Evolutionary conservation across 805 yeast species (phyloP).

Genomic region (Saccharomycopsis sp.): DNA sequence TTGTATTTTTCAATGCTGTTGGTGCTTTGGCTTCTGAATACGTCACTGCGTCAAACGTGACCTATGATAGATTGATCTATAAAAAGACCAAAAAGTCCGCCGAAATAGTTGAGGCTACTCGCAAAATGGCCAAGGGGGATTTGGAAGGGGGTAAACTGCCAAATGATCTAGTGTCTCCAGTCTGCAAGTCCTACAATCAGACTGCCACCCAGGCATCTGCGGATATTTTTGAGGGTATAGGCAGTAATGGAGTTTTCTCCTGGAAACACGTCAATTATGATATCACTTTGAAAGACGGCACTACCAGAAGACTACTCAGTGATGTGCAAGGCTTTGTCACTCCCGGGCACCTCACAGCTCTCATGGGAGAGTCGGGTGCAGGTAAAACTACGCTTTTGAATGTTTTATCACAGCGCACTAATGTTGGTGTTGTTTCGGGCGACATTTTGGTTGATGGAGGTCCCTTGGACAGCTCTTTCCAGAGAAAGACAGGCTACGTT

Average conservation of each 20-base stretch:
- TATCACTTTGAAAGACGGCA: slow-evolving; percentile 24
- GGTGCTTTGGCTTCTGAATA: slow-evolving; percentile 22
- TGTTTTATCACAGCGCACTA: slow-evolving; percentile 43
- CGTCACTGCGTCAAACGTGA: slow-evolving; percentile 8
- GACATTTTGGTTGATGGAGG: slow-evolving; percentile 50
- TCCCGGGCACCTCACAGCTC: slow-evolving; percentile 53
- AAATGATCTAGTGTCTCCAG: neutral
- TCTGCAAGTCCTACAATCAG: neutral
- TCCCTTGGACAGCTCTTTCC: slow-evolving; percentile 41
- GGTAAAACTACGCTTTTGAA: slow-evolving; percentile 52
- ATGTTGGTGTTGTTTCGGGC: slow-evolving; percentile 49
- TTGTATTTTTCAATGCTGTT: slow-evolving; percentile 29
- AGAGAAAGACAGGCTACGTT: slow-evolving; percentile 49
- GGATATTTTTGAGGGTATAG: slow-evolving; percentile 1
- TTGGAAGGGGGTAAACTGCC: neutral
- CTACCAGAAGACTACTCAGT: slow-evolving; percentile 38
- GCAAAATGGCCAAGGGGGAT: neutral
- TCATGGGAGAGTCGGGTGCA: slow-evolving; percentile 57
- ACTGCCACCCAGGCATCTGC: neutral
- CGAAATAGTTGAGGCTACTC: neutral
- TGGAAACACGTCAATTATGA: slow-evolving; percentile 37
- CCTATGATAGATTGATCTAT: slow-evolving; percentile 6
- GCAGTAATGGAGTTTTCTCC: slow-evolving; percentile 40
- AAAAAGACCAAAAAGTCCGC: slow-evolving; percentile 5
- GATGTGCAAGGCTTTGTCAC: slow-evolving; percentile 56